phyloP scores from a whole-genome alignment of 1,139 yeast species.

The Starmera stellimalicola region DNA sequence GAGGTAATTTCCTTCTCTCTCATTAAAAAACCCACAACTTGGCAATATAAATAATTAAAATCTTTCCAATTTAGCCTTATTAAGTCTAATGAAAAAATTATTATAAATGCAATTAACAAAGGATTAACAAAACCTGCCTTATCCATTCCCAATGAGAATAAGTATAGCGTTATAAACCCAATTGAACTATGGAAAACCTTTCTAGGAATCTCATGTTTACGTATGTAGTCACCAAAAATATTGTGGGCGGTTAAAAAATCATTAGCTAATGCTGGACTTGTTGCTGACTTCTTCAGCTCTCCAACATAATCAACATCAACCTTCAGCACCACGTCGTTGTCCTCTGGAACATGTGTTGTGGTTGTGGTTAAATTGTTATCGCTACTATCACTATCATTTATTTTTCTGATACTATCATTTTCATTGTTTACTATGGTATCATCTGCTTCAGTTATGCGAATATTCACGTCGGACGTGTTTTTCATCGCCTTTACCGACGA shows the following conservation, averaged over 20 bases:
- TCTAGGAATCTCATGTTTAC: conserved; percentile 83
- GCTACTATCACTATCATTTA: neutral
- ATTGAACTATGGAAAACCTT: conserved; percentile 81
- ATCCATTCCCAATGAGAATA: conserved; percentile 57
- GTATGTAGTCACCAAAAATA: conserved; percentile 41
- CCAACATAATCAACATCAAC: conserved; percentile 8
- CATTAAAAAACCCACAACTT: conserved; percentile 67
- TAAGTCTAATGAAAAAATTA: conserved; percentile 56
- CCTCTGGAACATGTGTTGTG: neutral
- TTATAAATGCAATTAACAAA: conserved; percentile 41
- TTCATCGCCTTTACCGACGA: no score
- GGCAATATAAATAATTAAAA: conserved; percentile 58
- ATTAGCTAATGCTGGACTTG: conserved; percentile 8
- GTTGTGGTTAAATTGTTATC: conserved; percentile 2
- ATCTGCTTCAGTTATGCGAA: neutral
- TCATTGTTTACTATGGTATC: neutral
- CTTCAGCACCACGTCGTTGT: neutral
- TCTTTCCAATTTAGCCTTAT: conserved; percentile 52
- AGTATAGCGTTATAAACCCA: conserved; percentile 67
- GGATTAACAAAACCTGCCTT: conserved; percentile 50
- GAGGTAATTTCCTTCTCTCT: conserved; percentile 65
- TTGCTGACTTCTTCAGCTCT: conserved; percentile 4
- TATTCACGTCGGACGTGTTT: neutral
- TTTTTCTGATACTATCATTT: neutral
- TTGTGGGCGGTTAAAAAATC: conserved; percentile 22